Conservation (phyloP, 164 flowering plant genomes). For the Kalanchoe fedtschenkoi region DNA sequence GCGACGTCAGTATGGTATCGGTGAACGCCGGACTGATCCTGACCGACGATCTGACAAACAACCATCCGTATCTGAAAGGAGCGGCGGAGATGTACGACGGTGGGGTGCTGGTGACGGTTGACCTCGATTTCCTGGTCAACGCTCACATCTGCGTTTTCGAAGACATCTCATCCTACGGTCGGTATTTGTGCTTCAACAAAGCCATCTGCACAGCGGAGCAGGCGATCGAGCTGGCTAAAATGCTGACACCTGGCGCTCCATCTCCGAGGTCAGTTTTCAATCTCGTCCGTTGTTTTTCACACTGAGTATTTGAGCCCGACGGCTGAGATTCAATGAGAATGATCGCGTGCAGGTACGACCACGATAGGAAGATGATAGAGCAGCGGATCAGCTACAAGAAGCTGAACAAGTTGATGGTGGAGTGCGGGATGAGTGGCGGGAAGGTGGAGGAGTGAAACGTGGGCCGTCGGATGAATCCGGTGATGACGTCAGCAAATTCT, state of each 20-base stretch:
- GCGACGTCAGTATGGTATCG: conserved; percentile 62
- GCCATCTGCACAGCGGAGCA: conserved; percentile 34
- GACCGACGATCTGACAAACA: conserved; percentile 32
- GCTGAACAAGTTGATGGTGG: conserved; percentile 47
- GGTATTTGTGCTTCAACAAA: conserved; percentile 67
- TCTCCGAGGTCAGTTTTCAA: conserved; percentile 1
- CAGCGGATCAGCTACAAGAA: conserved; percentile 57
- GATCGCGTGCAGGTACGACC: conserved; percentile 15
- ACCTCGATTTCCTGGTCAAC: conserved; percentile 45
- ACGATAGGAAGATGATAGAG: conserved; percentile 25
- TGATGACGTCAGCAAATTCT: too few relatives aligned
- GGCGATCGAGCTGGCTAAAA: conserved; percentile 31
- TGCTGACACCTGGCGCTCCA: conserved; percentile 12
- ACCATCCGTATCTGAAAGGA: conserved; percentile 53
- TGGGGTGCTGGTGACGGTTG: conserved; percentile 63
- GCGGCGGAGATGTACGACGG: conserved; percentile 83
- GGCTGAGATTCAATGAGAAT: neutral
- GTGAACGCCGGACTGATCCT: conserved; percentile 52
- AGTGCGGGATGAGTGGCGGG: conserved; percentile 16
- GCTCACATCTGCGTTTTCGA: conserved; percentile 67
- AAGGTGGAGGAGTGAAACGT: neutral
- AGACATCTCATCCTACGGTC: conserved; percentile 53
- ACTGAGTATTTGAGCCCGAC: neutral
- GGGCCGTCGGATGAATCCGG: neutral
- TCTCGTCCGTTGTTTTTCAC: neutral